phyloP scores from a whole-genome alignment of 73 alveolate species.

The Effrenium voratum region DNA sequence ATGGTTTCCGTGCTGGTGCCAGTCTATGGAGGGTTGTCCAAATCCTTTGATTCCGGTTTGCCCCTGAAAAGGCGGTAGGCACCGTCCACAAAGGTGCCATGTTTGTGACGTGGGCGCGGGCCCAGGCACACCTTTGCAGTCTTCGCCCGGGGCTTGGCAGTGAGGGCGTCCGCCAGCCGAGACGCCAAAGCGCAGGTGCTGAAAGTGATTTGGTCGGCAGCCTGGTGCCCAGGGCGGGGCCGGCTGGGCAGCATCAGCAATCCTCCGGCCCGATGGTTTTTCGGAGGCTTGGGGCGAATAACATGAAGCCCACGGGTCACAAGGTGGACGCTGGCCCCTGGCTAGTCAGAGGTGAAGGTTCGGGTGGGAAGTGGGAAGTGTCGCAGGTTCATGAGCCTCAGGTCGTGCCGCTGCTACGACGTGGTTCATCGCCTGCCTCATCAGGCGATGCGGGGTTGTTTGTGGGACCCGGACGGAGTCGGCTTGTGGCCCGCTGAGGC shows the following conservation, averaged over 20 bases:
- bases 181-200: neutral
- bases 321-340: too few relatives aligned
- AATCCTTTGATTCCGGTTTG: neutral
- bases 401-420: slow-evolving; percentile 39
- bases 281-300: too few relatives aligned
- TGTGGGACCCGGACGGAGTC: neutral
- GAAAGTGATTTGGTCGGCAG: neutral
- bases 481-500: neutral
- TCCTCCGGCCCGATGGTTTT: too few relatives aligned
- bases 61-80: too few relatives aligned
- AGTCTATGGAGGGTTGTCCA: neutral
- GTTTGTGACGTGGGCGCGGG: neutral
- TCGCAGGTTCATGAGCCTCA: neutral
- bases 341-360: too few relatives aligned
- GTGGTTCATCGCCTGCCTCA: neutral
- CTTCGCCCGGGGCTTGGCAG: neutral
- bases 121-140: neutral
- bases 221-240: neutral
- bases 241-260: too few relatives aligned
- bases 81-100: too few relatives aligned
- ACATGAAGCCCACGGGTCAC: too few relatives aligned
- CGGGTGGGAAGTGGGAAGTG: too few relatives aligned
- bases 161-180: neutral
- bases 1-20: neutral
- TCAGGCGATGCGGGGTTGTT: neutral